These are phyloP conservation scores for Cerrena zonata DNA, from an alignment of 1,284 basidiomycete species.

Conservation along the genomic window DNA sequence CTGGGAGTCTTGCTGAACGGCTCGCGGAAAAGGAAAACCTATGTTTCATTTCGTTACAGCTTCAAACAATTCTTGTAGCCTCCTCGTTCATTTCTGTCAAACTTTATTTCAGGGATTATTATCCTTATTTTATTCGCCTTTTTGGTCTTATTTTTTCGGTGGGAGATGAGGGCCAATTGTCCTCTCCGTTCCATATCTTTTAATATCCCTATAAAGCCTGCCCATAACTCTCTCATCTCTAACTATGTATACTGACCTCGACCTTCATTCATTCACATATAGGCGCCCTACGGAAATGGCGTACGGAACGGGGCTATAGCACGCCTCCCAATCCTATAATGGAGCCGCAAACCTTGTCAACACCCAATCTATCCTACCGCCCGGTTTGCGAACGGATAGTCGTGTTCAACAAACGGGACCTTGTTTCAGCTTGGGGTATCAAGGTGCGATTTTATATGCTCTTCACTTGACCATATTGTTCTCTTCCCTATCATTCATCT, in stretches of 20 bases:
- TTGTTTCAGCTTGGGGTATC: slow-evolving; percentile 81
- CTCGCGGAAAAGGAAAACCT: no score
- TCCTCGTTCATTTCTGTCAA: no score
- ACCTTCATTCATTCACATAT: slow-evolving; percentile 3
- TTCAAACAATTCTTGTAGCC: no score
- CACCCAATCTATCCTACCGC: slow-evolving; percentile 14
- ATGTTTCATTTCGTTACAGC: no score
- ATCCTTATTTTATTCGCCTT: no score
- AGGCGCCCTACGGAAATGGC: slow-evolving; percentile 62
- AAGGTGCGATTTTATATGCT: slow-evolving; percentile 67
- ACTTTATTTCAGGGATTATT: no score
- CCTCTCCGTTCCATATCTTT: background rate
- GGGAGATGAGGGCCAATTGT: background rate
- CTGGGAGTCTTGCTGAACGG: no score
- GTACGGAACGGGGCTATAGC: slow-evolving; percentile 50
- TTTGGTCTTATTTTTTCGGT: no score
- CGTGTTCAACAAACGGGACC: slow-evolving; percentile 89
- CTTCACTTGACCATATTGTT: no score
- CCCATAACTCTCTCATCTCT: no score
- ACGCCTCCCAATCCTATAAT: background rate
- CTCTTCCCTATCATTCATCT: no score
- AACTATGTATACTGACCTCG: no score
- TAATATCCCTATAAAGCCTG: background rate
- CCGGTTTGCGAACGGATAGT: slow-evolving; percentile 76
- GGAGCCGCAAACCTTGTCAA: slow-evolving; percentile 3